These are phyloP conservation scores for Diaporthe destruens DNA, from an alignment of 2,329 filamentous ascomycete species.

Conservation along the genomic window DNA sequence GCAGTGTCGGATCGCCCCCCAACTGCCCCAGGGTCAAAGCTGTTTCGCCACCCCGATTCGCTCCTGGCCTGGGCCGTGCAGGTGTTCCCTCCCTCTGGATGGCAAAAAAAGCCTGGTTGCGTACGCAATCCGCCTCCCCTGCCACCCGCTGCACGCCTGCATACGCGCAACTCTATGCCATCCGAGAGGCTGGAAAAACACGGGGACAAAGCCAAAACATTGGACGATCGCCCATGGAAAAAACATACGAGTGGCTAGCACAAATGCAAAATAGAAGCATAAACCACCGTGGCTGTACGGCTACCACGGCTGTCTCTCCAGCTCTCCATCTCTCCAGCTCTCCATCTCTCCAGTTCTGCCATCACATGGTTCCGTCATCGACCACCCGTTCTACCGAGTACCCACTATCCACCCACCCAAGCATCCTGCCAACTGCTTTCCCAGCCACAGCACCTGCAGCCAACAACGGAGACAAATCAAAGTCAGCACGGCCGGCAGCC, in stretches of 20 bases:
- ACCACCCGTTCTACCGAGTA: background rate
- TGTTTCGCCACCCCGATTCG: slow-evolving; percentile 29
- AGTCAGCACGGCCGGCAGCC: slow-evolving; percentile 15
- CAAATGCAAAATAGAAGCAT: slow-evolving; percentile 36
- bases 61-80: slow-evolving; percentile 24
- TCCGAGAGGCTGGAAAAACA: slow-evolving; percentile 33
- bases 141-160: slow-evolving; percentile 29
- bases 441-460: background rate
- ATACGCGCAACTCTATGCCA: slow-evolving; percentile 31
- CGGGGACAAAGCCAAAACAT: slow-evolving; percentile 18
- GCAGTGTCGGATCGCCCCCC: slow-evolving; percentile 26
- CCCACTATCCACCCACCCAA: background rate
- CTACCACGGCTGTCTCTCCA: too few species aligned
- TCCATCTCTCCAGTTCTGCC: background rate
- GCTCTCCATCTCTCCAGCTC: too few species aligned
- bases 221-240: background rate
- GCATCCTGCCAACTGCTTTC: background rate
- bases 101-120: slow-evolving; percentile 9
- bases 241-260: slow-evolving; percentile 37
- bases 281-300: slow-evolving; percentile 12
- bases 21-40: background rate
- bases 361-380: slow-evolving; percentile 27
- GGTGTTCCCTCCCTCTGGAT: slow-evolving; percentile 3
- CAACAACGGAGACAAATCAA: slow-evolving; percentile 20
- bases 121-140: slow-evolving; percentile 26